Conservation (phyloP, 1,284 basidiomycete species). For the Malassezia globosa region DNA sequence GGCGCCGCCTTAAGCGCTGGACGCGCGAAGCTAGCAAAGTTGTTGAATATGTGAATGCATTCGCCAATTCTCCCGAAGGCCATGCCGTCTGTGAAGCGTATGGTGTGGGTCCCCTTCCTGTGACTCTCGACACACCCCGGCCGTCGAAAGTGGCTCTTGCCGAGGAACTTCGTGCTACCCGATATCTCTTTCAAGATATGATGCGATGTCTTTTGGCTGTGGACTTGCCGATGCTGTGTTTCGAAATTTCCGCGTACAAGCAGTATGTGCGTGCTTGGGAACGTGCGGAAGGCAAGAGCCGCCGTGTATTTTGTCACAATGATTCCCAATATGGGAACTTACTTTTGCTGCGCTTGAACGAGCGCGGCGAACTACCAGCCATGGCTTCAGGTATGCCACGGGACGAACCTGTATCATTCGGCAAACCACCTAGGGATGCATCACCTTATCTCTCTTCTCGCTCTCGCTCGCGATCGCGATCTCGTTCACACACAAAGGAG, state of each 20-base stretch:
- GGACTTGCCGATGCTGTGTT: conserved; percentile 28
- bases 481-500: conserved; percentile 11
- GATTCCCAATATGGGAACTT: conserved; percentile 44
- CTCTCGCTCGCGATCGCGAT: conserved; percentile 11
- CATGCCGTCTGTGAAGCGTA: conserved; percentile 27
- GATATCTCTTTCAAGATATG: conserved; percentile 25
- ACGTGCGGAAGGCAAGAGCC: conserved; percentile 27
- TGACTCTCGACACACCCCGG: not conserved
- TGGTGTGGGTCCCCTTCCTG: conserved; percentile 16
- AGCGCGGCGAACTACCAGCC: conserved; percentile 10
- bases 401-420: not conserved
- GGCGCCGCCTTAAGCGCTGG: conserved; percentile 44
- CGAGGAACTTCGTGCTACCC: conserved; percentile 11
- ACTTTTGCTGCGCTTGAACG: conserved; percentile 26
- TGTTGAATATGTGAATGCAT: conserved; percentile 33
- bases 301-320: conserved; percentile 41
- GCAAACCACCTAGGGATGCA: not conserved
- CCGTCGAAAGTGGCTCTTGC: not conserved
- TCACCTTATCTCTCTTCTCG: not conserved
- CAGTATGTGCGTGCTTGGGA: conserved; percentile 34
- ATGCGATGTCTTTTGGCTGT: conserved; percentile 29
- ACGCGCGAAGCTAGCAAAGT: conserved; percentile 41
- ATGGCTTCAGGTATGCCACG: conserved; percentile 16
- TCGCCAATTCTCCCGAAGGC: conserved; percentile 28
- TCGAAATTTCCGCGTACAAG: conserved; percentile 37